Conservation (phyloP, 345 rosid species). For the Boechera stricta region DNA sequence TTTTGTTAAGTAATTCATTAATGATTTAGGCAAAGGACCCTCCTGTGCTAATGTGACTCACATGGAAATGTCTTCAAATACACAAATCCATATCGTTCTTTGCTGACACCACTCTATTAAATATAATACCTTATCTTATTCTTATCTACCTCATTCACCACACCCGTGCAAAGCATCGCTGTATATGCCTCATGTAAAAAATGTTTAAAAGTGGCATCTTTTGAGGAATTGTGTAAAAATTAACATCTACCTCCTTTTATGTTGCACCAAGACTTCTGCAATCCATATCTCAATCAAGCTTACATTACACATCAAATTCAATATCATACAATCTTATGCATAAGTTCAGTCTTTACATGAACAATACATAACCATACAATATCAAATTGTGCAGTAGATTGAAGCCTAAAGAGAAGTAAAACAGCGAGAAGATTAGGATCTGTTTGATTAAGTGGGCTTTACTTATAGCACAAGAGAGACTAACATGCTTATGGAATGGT, state of each 20-base stretch:
- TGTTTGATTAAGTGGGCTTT: not conserved
- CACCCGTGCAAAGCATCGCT: not conserved
- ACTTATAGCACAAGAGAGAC: constrained; percentile 1
- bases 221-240: constrained; percentile 13
- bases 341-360: not conserved
- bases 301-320: not conserved
- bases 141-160: too few species aligned
- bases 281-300: not conserved
- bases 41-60: constrained; percentile 41
- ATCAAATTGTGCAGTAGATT: constrained; percentile 1
- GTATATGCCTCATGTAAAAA: constrained; percentile 38
- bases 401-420: constrained; percentile 12
- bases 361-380: not conserved
- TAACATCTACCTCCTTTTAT: not conserved
- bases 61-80: constrained; percentile 45
- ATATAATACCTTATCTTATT: not conserved
- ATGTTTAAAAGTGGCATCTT: constrained; percentile 19
- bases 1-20: constrained; percentile 25
- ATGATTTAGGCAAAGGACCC: constrained; percentile 32
- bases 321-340: constrained; percentile 1
- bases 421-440: not conserved
- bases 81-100: constrained; percentile 32
- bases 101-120: constrained; percentile 35
- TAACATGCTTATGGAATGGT: constrained; percentile 63
- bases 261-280: not conserved